These are phyloP conservation scores for Leishmania arabica DNA, from an alignment of 208 protist species.

Conservation along the genomic window DNA sequence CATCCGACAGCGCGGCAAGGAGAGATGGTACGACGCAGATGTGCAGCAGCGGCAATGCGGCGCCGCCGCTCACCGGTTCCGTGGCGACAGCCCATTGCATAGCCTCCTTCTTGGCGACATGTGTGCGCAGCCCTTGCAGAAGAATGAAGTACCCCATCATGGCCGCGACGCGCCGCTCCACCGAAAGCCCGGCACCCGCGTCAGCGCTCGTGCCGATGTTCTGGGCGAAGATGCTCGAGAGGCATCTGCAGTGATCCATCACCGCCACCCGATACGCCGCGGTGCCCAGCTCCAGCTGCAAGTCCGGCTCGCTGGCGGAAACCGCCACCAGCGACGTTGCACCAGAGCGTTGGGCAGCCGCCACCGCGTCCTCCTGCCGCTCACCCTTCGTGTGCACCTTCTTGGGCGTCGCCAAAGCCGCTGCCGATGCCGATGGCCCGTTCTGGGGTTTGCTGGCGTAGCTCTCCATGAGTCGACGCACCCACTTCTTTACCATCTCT, in stretches of 20 bases:
- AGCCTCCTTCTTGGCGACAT: background rate
- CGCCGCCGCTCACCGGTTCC: conserved; percentile 2
- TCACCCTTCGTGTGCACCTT: background rate
- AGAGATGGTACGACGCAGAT: conserved; percentile 44
- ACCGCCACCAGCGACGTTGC: background rate
- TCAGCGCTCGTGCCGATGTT: conserved; percentile 52
- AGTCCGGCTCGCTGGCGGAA: background rate
- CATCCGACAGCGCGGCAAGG: conserved; percentile 64
- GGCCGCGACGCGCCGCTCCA: conserved; percentile 69
- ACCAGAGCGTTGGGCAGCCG: background rate
- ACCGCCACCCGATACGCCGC: conserved; percentile 29
- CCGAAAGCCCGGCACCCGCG: conserved; percentile 36
- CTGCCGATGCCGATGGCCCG: background rate
- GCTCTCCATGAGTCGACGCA: conserved; percentile 48
- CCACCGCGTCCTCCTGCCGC: background rate
- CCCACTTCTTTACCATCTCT: conserved; percentile 76
- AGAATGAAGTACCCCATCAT: conserved; percentile 52
- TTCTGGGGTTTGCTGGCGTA: conserved; percentile 25
- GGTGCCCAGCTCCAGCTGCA: conserved; percentile 23
- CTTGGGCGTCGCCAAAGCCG: background rate
- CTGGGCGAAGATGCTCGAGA: conserved; percentile 41
- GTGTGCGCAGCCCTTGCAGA: conserved; percentile 22
- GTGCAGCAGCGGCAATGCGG: conserved; percentile 26
- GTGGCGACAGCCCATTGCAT: background rate
- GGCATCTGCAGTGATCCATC: conserved; percentile 39